Conservation (phyloP, 148 eudicot genomes). For the Chenopodium formosanum region DNA sequence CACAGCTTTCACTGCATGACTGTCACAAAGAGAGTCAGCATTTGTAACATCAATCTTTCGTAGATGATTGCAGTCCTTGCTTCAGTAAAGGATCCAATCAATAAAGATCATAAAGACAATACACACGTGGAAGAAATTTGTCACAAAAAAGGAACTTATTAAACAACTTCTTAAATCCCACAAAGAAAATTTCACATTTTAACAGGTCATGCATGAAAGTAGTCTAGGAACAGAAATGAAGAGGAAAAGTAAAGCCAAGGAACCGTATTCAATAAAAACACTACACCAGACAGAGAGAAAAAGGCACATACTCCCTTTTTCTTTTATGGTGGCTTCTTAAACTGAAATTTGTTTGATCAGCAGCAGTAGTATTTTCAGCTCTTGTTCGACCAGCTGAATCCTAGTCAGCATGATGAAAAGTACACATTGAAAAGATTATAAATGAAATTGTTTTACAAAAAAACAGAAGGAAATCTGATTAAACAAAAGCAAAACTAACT, state of each 20-base stretch:
- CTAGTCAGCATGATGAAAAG: conserved; percentile 30
- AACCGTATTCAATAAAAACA: background rate
- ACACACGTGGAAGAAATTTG: background rate
- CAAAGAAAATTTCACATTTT: background rate
- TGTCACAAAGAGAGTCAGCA: conserved; percentile 21
- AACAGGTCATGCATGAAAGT: background rate
- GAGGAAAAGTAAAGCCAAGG: background rate
- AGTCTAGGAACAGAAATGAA: background rate
- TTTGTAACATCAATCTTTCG: conserved; percentile 16
- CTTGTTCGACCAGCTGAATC: conserved; percentile 35
- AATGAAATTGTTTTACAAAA: background rate
- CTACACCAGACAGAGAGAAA: background rate
- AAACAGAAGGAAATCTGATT: background rate
- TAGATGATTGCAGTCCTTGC: conserved; percentile 22
- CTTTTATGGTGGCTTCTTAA: conserved; percentile 40
- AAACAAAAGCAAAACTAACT: conserved; percentile 11
- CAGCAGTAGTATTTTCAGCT: conserved; percentile 26
- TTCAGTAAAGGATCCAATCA: conserved; percentile 26
- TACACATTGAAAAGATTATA: conserved; percentile 10
- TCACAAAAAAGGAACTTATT: background rate
- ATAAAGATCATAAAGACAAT: background rate
- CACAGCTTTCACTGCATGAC: conserved; percentile 10
- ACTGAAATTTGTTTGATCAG: conserved; percentile 23
- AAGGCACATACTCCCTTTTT: conserved; percentile 35
- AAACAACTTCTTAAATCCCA: background rate